Base-by-base conservation (phyloP, 202 grass and related monocot species). In the Schoenoplectus triqueter region DNA sequence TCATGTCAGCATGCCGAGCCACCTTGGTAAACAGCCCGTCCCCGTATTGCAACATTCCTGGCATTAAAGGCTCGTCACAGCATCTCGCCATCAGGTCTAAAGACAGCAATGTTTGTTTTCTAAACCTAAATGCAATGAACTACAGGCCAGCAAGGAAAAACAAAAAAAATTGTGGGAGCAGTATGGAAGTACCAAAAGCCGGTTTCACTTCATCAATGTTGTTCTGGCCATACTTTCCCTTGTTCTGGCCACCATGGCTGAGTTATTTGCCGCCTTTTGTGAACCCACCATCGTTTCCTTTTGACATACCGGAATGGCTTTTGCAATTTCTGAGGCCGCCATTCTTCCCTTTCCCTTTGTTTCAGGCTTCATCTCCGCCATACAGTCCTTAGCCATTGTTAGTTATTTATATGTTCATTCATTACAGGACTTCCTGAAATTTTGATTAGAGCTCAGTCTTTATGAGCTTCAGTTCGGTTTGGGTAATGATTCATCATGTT, bases 91-190 rank as follows among this genome's bases (percentile, higher is more conserved):
- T 96, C 90, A 94, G 89, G 81, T 82, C 88, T 19, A 83, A 82
- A 52, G 82, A 69, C 56, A 67, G 86, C 81, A 85, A 66, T 81
- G 88, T 87, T 22, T 99, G 96, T 90, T 99, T 92, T 89, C 89
- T 94, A 77, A 99, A 99, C 91, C 87, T 99, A 82, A 94, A 99
- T 81, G 96, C 96, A 31, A 87, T 99, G 90, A 96, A 89, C 89
- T 99, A 90, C 84, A 84, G 91, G 45, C 95, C 95, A 0, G 85
- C 91, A 47, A 92, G 90, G 74, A 88, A 81, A 2, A 87, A 90
- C 73, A 84, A 7, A 75, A 3, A 20, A 2, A 86, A 89, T 85
- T 98, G 95, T 21, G 77, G 42, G 46, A 46, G 1, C 8, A 61
- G 6, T 17, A 69, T 48, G 2, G 61, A 60, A 41, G 50, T 15